Evolutionary conservation across 2,329 filamentous ascomycete species (phyloP).

Genomic region (Colletotrichum sp.): DNA sequence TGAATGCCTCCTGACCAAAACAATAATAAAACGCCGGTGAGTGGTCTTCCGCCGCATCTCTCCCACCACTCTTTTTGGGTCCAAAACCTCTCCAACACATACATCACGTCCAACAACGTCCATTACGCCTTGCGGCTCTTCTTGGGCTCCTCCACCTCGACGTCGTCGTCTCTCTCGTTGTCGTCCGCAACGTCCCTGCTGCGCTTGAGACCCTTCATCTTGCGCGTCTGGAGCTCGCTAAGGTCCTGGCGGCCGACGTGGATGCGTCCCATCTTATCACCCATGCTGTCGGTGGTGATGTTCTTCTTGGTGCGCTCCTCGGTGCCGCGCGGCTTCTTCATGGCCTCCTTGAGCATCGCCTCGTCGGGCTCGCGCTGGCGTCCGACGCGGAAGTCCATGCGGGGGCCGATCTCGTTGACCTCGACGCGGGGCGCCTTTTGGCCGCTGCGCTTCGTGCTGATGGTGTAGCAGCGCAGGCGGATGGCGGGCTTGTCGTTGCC

Average conservation of each 20-base stretch:
- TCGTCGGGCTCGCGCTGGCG: conserved; percentile 80
- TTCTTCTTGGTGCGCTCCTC: conserved; percentile 95
- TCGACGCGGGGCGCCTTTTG: conserved; percentile 90
- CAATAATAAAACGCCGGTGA: conserved; percentile 13
- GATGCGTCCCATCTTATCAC: conserved; percentile 94
- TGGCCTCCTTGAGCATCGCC: conserved; percentile 83
- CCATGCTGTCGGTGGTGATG: conserved; percentile 86
- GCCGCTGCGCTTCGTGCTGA: conserved; percentile 84
- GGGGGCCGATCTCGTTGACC: conserved; percentile 92
- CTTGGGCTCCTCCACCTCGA: conserved; percentile 36
- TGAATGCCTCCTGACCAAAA: conserved; percentile 19
- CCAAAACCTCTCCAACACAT: background rate
- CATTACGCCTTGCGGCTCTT: conserved; percentile 20
- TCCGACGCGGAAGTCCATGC: conserved; percentile 90
- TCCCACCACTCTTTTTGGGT: background rate
- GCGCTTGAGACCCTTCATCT: conserved; percentile 99
- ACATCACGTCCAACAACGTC: background rate
- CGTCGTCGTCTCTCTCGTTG: conserved; percentile 51
- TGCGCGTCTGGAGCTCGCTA: conserved; percentile 85
- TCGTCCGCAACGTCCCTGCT: conserved; percentile 66
- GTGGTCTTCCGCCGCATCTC: conserved; percentile 10
- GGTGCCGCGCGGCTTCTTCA: conserved; percentile 80
- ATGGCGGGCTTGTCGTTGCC: conserved; percentile 57
- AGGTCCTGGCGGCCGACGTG: conserved; percentile 93
- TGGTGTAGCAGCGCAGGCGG: conserved; percentile 81